Base-by-base conservation (phyloP, 768 basidiomycete genomes). In the Tricholoma sp. region DNA sequence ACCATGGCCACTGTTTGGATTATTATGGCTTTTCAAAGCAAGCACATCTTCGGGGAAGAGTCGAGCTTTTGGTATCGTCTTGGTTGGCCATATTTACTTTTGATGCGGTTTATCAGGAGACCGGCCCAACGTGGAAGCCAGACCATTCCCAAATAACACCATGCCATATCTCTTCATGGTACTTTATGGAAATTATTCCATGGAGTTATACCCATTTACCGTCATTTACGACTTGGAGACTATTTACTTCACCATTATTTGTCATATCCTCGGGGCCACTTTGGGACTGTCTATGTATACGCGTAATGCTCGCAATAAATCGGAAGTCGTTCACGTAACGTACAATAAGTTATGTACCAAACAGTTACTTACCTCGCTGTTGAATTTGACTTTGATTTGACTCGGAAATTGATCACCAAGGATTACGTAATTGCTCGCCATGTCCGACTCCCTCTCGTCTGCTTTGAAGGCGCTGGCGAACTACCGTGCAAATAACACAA, bases 401-500 rank as follows among this genome's bases (percentile, higher is more conserved):
- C n/a, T n/a, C n/a, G n/a, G n/a, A n/a, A n/a, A 39, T n/a, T 39
- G 37, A n/a, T 12, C 37, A 6, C 13, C 5, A 39, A 39, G 0
- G 47, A 12, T 31, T 3, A 51, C 17, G 20, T n/a, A 37, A 18
- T 4, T 1, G 39, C 24, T 37, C 12, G 12, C 36, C 36, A 41
- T 10, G 20, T 10, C 39, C 39, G 32, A 50, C 49, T 60, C 78
- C 57, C 66, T 83, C 48, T 67, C 76, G 47, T 60, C 74, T 18
- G 74, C 85, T 17, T 66, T 85, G 36, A 72, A 81, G 61, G 71
- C 74, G 57, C 79, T 87, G 17, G 79, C 84, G 32, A 75, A 71
- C 4, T 84, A 80, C 64, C 76, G 83, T 54, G 65, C 74, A 50
- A 79, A 79, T 33, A 82, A 80, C 61, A 72, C 70, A 17, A 69